These are phyloP conservation scores for Vicia villosa DNA, from an alignment of 306 rosid species.

Conservation along the genomic window DNA sequence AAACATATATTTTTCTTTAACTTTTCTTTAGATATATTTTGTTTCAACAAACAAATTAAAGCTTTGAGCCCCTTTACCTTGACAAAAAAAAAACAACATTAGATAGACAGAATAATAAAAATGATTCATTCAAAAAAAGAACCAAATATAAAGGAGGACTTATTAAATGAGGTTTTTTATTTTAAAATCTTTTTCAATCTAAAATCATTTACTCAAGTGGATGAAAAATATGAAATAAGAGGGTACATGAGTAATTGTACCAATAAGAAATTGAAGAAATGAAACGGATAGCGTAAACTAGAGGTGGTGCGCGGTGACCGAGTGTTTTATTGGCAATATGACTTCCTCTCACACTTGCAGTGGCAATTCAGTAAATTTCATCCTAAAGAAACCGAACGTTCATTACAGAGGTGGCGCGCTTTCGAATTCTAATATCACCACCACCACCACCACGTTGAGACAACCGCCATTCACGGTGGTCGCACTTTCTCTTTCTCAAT, in stretches of 20 bases:
- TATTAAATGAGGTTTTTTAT: too few relatives aligned
- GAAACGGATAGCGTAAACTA: slow-evolving; percentile 14
- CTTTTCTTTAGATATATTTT: too few relatives aligned
- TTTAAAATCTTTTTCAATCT: too few relatives aligned
- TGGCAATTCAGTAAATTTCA: neutral
- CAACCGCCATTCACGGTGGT: neutral
- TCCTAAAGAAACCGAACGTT: neutral
- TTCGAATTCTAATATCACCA: neutral
- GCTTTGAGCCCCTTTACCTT: too few relatives aligned
- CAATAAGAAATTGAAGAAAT: neutral
- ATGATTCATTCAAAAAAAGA: too few relatives aligned
- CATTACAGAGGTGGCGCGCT: neutral
- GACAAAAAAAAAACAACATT: too few relatives aligned
- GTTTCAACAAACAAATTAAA: too few relatives aligned
- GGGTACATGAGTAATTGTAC: slow-evolving; percentile 34
- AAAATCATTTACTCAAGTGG: neutral
- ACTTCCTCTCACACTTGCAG: neutral
- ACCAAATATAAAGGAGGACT: too few relatives aligned
- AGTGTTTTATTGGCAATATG: slow-evolving; percentile 17
- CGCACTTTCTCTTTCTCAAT: slow-evolving; percentile 35
- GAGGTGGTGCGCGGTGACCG: neutral
- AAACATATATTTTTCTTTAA: too few relatives aligned
- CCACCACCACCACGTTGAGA: neutral
- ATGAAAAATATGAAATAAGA: neutral
- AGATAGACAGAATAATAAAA: too few relatives aligned